Evolutionary conservation across 331 rosid genomes (phyloP).

Genomic region (Saraca asoca): DNA sequence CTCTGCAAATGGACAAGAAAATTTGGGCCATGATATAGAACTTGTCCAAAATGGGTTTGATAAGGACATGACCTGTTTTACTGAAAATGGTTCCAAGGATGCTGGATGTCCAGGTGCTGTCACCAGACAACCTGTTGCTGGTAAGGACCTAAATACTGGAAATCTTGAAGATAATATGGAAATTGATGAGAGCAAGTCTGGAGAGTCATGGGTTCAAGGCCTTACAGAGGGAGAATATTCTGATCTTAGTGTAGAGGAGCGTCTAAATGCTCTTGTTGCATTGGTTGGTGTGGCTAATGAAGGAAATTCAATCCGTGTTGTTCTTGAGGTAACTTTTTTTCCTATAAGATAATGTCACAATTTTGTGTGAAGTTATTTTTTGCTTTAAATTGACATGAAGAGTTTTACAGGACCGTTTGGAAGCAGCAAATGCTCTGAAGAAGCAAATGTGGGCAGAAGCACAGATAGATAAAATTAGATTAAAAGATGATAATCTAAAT

Average conservation of each 20-base stretch:
- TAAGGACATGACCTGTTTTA: slow-evolving; percentile 50
- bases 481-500: slow-evolving; percentile 67
- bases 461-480: slow-evolving; percentile 86
- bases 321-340: slow-evolving; percentile 77
- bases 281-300: slow-evolving; percentile 91
- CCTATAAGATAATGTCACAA: slow-evolving; percentile 10
- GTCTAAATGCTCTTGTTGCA: slow-evolving; percentile 83
- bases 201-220: slow-evolving; percentile 98
- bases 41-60: slow-evolving; percentile 57
- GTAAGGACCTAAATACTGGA: slow-evolving; percentile 41
- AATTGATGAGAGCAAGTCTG: slow-evolving; percentile 94
- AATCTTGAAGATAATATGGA: slow-evolving; percentile 79
- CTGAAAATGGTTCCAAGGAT: slow-evolving; percentile 61
- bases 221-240: slow-evolving; percentile 93
- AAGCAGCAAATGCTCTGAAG: slow-evolving; percentile 93
- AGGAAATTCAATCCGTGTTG: slow-evolving; percentile 90
- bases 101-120: slow-evolving; percentile 47
- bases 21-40: slow-evolving; percentile 43
- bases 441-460: slow-evolving; percentile 99
- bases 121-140: slow-evolving; percentile 41
- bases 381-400: slow-evolving; percentile 38
- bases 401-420: slow-evolving; percentile 85
- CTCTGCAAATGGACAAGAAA: slow-evolving; percentile 64
- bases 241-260: slow-evolving; percentile 95
- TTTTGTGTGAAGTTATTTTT: background rate